These are phyloP conservation scores for Phytophthora europaea DNA, from an alignment of 352 stramenopile species.

Conservation along the genomic window DNA sequence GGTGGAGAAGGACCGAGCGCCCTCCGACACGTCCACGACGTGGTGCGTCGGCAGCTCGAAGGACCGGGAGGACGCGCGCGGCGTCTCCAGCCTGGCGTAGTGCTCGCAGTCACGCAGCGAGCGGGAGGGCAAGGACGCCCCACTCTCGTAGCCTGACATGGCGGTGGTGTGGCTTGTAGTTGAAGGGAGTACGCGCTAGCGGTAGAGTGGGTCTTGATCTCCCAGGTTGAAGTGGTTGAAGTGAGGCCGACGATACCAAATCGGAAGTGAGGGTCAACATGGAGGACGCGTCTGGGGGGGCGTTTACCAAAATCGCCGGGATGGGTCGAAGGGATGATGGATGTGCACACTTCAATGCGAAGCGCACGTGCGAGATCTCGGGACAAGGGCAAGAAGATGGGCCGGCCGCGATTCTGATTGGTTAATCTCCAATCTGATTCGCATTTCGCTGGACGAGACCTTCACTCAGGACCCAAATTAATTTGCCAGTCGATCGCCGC, in stretches of 20 bases:
- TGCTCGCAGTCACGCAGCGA: constrained; percentile 31
- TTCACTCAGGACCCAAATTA: constrained; percentile 17
- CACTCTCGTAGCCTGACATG: constrained; percentile 51
- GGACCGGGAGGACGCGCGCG: constrained; percentile 24
- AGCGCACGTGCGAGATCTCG: constrained; percentile 29
- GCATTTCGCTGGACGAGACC: constrained; percentile 37
- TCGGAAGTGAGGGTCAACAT: constrained; percentile 37
- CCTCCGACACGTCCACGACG: constrained; percentile 36
- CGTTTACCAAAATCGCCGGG: constrained; percentile 5
- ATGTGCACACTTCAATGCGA: constrained; percentile 44
- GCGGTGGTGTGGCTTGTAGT: background rate
- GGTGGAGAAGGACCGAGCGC: constrained; percentile 41
- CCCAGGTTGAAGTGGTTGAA: constrained; percentile 1
- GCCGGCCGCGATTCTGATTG: constrained; percentile 17
- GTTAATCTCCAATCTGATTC: constrained; percentile 44
- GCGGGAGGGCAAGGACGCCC: constrained; percentile 40
- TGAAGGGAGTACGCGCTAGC: background rate
- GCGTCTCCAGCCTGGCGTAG: constrained; percentile 40
- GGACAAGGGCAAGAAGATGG: constrained; percentile 27
- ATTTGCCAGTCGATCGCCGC: background rate
- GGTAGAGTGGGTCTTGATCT: background rate
- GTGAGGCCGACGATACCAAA: constrained; percentile 37
- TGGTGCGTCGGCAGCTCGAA: constrained; percentile 30
- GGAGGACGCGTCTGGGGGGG: background rate
- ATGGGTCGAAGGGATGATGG: constrained; percentile 21